Base-by-base conservation (phyloP, 2,329 filamentous ascomycete genomes). In the Acarospora socialis region DNA sequence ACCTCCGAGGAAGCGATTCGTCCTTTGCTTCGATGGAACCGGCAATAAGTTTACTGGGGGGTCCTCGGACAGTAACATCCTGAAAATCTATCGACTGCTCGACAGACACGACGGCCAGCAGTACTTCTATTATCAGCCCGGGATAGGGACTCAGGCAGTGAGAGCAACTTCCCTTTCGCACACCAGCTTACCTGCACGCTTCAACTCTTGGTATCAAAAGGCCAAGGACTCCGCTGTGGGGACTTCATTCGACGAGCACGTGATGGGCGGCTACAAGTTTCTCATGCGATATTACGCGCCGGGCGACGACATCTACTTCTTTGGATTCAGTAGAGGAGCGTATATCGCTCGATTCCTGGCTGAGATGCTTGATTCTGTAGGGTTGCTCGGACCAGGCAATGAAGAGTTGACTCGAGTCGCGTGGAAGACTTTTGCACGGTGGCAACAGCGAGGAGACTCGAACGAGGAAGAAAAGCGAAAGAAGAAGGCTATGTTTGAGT, bases 371-470 rank as follows among this genome's bases (percentile, higher is more conserved):
- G 81, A 90, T 46, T 76, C 81, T 43, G 74, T 90, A 33, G 82
- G 83, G 1, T 62, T 92, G 0, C 62, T 92, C 9, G 77, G 76
- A 8, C 76, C 80, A 31, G 81, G 82, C 7, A 92, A 92, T 44
- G 80, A 92, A 47, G 82, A 90, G 43, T 77, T 90, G 73, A 73
- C 82, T 31, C 65, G 68, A 3, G 92, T 92, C 49, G 81, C 80
- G 1, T 90, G 81, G 54, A 34, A 59, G 42, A 56, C 54, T 4
- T 59, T 59, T 28, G 48, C 54, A 23, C 57, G 56, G 28, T 59
- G 56, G 56, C 52, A 57, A 40, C 51, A 54, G 37, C 49, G 55
- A 6, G 38, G 46, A 4, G 43, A 46, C 17, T 40, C 36, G 27
- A 63, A 57, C 17, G 55, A 55, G 0, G 55, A 57, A 13, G 58